These are phyloP conservation scores for Macrotyloma uniflorum DNA, from an alignment of 306 rosid species.

Conservation along the genomic window DNA sequence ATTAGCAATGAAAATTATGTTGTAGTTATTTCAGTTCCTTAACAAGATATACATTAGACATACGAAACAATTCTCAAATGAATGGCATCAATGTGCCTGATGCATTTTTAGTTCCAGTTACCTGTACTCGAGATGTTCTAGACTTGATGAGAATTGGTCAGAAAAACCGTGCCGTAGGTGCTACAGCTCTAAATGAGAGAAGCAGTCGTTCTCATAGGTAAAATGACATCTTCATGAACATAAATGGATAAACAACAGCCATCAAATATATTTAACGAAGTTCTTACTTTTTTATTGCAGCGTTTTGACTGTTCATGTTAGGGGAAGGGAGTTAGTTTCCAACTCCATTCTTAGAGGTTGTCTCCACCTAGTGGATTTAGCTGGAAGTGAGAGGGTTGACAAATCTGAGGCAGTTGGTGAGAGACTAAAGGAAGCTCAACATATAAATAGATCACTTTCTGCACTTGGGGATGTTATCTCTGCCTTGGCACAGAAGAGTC, in stretches of 20 bases:
- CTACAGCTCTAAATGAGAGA: constrained; percentile 93
- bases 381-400: constrained; percentile 97
- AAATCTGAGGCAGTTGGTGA: constrained; percentile 99
- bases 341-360: constrained; percentile 83
- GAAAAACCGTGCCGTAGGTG: constrained; percentile 91
- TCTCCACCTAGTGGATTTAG: constrained; percentile 97
- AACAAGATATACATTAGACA: constrained; percentile 77
- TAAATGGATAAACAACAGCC: neutral
- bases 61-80: constrained; percentile 88
- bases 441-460: constrained; percentile 96
- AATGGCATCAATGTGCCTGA: constrained; percentile 98
- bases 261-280: constrained; percentile 1
- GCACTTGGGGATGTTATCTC: constrained; percentile 98
- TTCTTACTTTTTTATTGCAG: constrained; percentile 51
- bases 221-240: constrained; percentile 3
- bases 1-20: constrained; percentile 21
- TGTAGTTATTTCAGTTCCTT: constrained; percentile 48
- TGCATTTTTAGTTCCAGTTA: constrained; percentile 85
- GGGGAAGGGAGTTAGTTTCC: constrained; percentile 82
- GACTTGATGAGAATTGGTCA: constrained; percentile 89
- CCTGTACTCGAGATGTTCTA: constrained; percentile 91
- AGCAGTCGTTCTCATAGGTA: constrained; percentile 99
- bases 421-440: constrained; percentile 95
- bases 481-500: constrained; percentile 95
- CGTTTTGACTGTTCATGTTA: constrained; percentile 85